Base-by-base conservation (phyloP, 441 rosid genomes). In the Erodium chrysanthum region DNA sequence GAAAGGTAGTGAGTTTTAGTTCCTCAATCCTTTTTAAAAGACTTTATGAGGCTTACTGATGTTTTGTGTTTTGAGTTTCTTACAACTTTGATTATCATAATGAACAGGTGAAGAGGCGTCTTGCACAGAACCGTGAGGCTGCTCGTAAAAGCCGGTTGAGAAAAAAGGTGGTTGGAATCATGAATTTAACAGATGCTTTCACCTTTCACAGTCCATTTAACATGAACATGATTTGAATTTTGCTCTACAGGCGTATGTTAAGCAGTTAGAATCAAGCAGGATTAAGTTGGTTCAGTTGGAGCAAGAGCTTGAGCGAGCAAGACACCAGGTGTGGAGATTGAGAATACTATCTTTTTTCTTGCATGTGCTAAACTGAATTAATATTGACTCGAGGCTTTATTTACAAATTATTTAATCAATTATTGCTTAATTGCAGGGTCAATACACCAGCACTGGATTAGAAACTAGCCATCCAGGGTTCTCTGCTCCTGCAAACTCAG, bases 111-210 rank as follows among this genome's bases (percentile, higher is more conserved):
- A 96, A 89, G 75, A 88, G 97, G 76, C 88, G 98, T 64, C 96
- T 94, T 64, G 97, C 97, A 29, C 97, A 91, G 80, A 94, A 94
- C 42, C 96, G 97, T 1, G 97, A 94, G 78, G 98, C 98, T 80
- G 97, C 98, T 61, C 93, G 96, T 70, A 94, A 94, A 79, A 86
- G 96, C 76, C 99, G 97, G 68, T 50, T 91, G 79, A 86, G 97
- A 72, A 95, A 91, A 78, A 95, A 95, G 88, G 99, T 91, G 79
- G 21, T 61, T 60, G 17, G 27, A 25, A 59, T 65, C 11, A 68
- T 5, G 72, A 25, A 31, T 18, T 52, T 52, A 67, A 72, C 60
- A 40, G 31, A 46, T 66, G 4, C 2, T 25, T 9, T 21, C 40
- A 10, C 66, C 15, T 75, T 20, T 27, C 35, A 64, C 9, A 46